Evolutionary conservation across 108 stramenopile species (phyloP), one percentile per base, ranked within the genome.

Genomic region (Skeletonema potamos): DNA sequence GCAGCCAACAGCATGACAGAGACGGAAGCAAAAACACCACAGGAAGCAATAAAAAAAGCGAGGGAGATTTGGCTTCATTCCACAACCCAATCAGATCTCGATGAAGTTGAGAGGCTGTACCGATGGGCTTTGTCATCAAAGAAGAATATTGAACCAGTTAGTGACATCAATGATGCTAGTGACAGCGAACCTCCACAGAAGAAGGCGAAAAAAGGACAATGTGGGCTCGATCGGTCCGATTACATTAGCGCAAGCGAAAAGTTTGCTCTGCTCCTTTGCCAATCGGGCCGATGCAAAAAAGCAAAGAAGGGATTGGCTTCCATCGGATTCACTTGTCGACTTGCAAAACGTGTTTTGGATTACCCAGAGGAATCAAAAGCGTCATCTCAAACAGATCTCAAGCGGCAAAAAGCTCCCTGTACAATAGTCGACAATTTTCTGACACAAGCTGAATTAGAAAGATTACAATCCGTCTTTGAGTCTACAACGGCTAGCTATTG

Each of bases 321-420:
- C n/a, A 66, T 90, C 13, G 85, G 87, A 15, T 93, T 74, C 54
- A 81, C 43, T 9, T 93, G 92, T 74, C 88, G 89, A 36, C 72
- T 93, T n/a, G 67, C 92, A 8, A 51, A 72, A 54, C 7, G 36
- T 20, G 87, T 93, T 29, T 69, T 92, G 46, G 84, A 90, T 59
- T 92, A 92, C 43, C 84, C 89, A 9, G 54, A 24, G 3, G 34
- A 27, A 63, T n/a, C 18, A 56, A 41, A 43, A 12, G 44, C n/a
- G 62, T 56, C 43, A 61, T 24, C 1, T 62, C 54, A 17, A 57
- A 54, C 27, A 61, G 56, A 62, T 32, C 68, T 1, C 56, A 6
- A 46, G n/a, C 36, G 34, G 34, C 56, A 37, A 41, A n/a, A 36
- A 33, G 5, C 55, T 26, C 87, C 85, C 0, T 90, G 87, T 67